Evolutionary conservation across 169 alveolate species (phyloP).

Genomic region (Plasmodium coatneyi): DNA sequence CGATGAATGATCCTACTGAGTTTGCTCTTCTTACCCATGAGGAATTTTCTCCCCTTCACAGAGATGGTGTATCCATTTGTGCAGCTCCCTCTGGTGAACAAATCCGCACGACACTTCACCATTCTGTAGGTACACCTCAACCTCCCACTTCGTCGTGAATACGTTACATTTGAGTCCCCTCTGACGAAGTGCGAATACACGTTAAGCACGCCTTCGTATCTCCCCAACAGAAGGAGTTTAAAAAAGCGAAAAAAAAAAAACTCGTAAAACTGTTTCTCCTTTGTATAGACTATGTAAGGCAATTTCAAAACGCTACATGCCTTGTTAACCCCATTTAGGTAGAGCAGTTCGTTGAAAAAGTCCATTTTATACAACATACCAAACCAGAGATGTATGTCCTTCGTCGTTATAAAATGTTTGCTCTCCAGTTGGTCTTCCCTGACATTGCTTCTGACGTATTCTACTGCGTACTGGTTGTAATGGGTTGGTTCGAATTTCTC

Average conservation of each 20-base stretch:
- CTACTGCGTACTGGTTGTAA: background rate
- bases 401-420: slow-evolving; percentile 22
- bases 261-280: background rate
- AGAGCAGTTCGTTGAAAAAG: slow-evolving; percentile 4
- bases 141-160: background rate
- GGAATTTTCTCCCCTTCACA: background rate
- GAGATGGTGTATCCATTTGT: background rate
- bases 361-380: slow-evolving; percentile 7
- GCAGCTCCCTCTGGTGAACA: background rate
- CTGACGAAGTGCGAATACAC: background rate
- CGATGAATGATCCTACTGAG: background rate
- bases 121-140: background rate
- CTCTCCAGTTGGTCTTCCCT: background rate
- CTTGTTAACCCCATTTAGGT: background rate
- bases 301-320: slow-evolving; percentile 35
- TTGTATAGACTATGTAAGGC: slow-evolving; percentile 44
- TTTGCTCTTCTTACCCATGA: background rate
- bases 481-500: background rate
- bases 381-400: slow-evolving; percentile 31
- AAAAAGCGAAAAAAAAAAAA: slow-evolving; percentile 19
- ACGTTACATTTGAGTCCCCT: background rate
- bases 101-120: background rate
- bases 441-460: background rate
- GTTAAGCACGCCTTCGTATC: background rate
- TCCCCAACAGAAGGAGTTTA: slow-evolving; percentile 8